A percentile compares a stretch with the other conserved stretches of the same genome.
phyloP scores from a whole-genome alignment of 2,329 filamentous ascomycete genomes.

The Fusarium chuoi region DNA sequence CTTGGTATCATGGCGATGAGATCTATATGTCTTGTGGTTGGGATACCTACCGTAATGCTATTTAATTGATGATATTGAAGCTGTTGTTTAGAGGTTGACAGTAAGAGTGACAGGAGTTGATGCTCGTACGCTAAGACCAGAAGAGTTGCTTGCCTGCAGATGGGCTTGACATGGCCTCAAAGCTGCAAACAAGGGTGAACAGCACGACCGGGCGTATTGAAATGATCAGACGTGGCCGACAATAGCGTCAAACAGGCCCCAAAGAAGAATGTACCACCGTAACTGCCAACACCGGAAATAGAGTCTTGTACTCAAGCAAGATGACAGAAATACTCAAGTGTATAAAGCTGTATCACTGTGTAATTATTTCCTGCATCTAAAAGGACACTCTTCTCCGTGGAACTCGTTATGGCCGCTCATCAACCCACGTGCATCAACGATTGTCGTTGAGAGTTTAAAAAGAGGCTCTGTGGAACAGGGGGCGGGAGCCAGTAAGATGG shows the following conservation, averaged over 20 bases:
- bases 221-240: neutral
- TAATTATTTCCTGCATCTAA: rapidly evolving
- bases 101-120: neutral
- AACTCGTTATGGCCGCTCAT: neutral
- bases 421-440: constrained; percentile 28
- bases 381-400: too few species aligned
- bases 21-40: rapidly evolving
- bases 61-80: too few species aligned
- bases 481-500: constrained; percentile 11
- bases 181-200: rapidly evolving
- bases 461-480: constrained; percentile 10
- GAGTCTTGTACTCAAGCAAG: rapidly evolving
- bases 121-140: neutral
- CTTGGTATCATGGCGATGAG: neutral
- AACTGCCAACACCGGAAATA: neutral
- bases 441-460: constrained; percentile 24
- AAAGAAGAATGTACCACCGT: neutral
- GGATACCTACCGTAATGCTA: rapidly evolving
- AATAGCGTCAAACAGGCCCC: neutral
- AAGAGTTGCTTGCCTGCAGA: neutral
- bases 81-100: too few species aligned
- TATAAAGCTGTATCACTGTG: rapidly evolving
- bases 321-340: neutral
- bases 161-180: neutral
- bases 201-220: neutral